Evolutionary conservation across 768 basidiomycete species (phyloP).

Genomic region (Boletellus emodensis): DNA sequence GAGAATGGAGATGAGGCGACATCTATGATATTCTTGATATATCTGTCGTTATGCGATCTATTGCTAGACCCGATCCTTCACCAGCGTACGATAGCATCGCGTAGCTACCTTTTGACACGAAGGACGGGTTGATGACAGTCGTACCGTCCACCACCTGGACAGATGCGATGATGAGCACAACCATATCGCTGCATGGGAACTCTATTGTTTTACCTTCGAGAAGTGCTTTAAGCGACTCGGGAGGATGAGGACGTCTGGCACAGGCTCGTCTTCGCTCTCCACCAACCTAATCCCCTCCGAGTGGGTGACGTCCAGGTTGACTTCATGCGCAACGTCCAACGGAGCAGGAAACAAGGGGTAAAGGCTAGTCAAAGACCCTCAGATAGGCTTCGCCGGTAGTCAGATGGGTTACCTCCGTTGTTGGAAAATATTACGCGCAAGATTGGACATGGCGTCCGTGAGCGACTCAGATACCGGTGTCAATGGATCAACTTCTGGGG

Average conservation of each 20-base stretch:
- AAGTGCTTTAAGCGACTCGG: slow-evolving; percentile 91
- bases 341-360: slow-evolving; percentile 94
- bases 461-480: slow-evolving; percentile 40
- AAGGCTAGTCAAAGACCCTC: slow-evolving; percentile 51
- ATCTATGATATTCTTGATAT: slow-evolving; percentile 26
- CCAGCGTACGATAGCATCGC: slow-evolving; percentile 40
- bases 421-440: slow-evolving; percentile 76
- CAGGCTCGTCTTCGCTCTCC: slow-evolving; percentile 38
- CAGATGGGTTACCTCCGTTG: slow-evolving; percentile 67
- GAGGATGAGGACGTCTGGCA: slow-evolving; percentile 81
- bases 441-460: slow-evolving; percentile 73
- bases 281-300: slow-evolving; percentile 42
- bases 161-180: not conserved
- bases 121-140: slow-evolving; percentile 82
- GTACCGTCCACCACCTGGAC: slow-evolving; percentile 72
- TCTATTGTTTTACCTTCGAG: slow-evolving; percentile 56
- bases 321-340: slow-evolving; percentile 63
- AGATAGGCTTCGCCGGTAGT: not conserved
- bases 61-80: slow-evolving; percentile 21
- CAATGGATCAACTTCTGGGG: slow-evolving; percentile 55
- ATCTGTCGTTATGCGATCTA: slow-evolving; percentile 27
- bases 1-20: not conserved
- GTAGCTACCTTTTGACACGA: slow-evolving; percentile 58
- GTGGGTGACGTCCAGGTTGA: slow-evolving; percentile 90
- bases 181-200: no score